Conservation (phyloP, 2,329 filamentous ascomycete genomes). For the Pyrenochaeta sp. region DNA sequence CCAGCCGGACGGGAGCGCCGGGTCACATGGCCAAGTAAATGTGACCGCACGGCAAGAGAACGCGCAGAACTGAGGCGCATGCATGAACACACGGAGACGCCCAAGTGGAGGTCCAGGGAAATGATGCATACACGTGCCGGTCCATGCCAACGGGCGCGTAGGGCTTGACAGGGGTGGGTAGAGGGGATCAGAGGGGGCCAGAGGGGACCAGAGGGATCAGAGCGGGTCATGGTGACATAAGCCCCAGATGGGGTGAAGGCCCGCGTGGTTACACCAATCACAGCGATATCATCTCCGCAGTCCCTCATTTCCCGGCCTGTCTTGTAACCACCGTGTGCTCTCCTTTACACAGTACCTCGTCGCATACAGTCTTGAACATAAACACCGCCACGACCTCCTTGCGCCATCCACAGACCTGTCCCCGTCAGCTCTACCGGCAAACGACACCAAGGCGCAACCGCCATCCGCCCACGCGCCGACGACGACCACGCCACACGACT, state of each 20-base stretch:
- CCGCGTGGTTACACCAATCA: constrained; percentile 23
- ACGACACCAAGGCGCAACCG: constrained; percentile 12
- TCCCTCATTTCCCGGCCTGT: constrained; percentile 25
- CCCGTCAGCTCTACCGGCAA: constrained; percentile 13
- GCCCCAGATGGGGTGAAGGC: constrained; percentile 7
- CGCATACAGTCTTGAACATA: not conserved
- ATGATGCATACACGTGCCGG: not conserved
- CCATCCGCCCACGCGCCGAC: constrained; percentile 22
- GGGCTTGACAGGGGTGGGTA: constrained; percentile 2
- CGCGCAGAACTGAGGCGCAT: too few relatives aligned
- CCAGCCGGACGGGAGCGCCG: not conserved
- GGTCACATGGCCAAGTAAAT: not conserved
- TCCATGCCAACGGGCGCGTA: constrained; percentile 10
- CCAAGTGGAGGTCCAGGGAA: too few relatives aligned
- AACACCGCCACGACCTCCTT: not conserved
- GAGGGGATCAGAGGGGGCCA: not conserved
- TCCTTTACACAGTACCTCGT: constrained; percentile 7
- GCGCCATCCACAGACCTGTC: not conserved
- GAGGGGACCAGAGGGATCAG: too few relatives aligned
- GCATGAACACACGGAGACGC: too few relatives aligned
- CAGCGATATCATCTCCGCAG: constrained; percentile 27
- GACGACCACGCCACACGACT: constrained; percentile 23
- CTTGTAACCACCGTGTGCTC: constrained; percentile 23
- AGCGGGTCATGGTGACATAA: not conserved
- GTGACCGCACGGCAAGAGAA: not conserved